Evolutionary conservation across 225 moss, liverwort and hornwort species (phyloP), one percentile per base, ranked within the genome.

Genomic region (Ulota crispa): DNA sequence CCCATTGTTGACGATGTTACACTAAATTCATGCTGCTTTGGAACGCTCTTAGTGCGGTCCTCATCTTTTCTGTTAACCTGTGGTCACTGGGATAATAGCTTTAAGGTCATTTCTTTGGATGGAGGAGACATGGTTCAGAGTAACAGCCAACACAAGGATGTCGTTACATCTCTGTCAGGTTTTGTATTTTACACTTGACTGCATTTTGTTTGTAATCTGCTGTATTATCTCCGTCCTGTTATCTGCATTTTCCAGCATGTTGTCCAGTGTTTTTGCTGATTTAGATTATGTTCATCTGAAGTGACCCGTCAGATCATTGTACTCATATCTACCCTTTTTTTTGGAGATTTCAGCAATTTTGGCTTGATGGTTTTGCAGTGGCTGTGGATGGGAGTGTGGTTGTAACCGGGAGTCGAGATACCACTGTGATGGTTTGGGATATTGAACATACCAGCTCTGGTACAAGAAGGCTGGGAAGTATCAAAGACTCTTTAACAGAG

Each of bases 41-140:
- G 91, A 81, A 89, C 89, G 47, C 92, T 94, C 59, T 86, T 90
- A 77, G 88, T 94, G 85, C 89, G 92, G 28, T 92, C 92, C 61
- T 89, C 89, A 55, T 87, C 86, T 60, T 94, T 89, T 68, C 74
- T 94, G 34, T 87, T 94, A 83, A 89, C 89, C 24, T 91, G 93
- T 88, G 93, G 93, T 70, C 93, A 94, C 73, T 94, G 93, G 93
- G 93, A 94, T 74, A 94, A 92, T 82, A 94, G 93, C 88, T 94
- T 94, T 82, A 94, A 92, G 82, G 92, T 91, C 50, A 85, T 94
- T 56, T 94, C 93, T 42, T 86, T 94, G 74, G 89, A 87, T 68
- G 92, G 90, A 80, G 93, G 93, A 68, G 88, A 90, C 54, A 75
- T 94, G 84, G 83, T 94, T 80, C 93, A 94, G 80, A 94, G 91